phyloP scores from a whole-genome alignment of 352 stramenopile species.

The Phytophthora pisi region DNA sequence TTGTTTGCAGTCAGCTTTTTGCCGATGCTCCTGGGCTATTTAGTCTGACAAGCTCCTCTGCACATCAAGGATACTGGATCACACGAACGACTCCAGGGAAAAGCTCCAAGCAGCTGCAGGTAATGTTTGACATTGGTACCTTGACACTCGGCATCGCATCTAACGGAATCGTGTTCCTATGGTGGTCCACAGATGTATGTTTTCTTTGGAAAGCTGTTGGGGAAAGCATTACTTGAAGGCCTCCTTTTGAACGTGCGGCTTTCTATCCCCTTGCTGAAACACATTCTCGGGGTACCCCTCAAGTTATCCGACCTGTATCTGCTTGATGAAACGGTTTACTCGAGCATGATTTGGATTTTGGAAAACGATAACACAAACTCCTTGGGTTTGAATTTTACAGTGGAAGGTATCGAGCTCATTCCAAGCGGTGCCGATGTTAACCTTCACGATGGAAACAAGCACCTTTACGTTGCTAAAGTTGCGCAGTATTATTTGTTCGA shows the following conservation, averaged over 20 bases:
- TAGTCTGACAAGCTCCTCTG: slow-evolving; percentile 42
- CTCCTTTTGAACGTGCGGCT: slow-evolving; percentile 73
- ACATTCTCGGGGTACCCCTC: slow-evolving; percentile 66
- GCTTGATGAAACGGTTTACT: slow-evolving; percentile 75
- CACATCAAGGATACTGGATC: slow-evolving; percentile 73
- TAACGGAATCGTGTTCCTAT: slow-evolving; percentile 4
- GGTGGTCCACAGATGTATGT: slow-evolving; percentile 65
- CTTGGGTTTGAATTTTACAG: slow-evolving; percentile 67
- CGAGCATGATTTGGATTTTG: slow-evolving; percentile 70
- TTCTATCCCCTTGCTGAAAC: slow-evolving; percentile 69
- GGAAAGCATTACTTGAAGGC: slow-evolving; percentile 75
- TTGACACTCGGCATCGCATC: neutral
- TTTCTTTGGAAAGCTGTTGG: slow-evolving; percentile 76
- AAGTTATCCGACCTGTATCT: slow-evolving; percentile 66
- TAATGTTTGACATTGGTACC: slow-evolving; percentile 14
- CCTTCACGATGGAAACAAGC: slow-evolving; percentile 96
- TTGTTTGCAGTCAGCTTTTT: slow-evolving; percentile 77
- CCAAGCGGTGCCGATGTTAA: slow-evolving; percentile 53
- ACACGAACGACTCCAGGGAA: slow-evolving; percentile 36
- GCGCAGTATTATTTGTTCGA: slow-evolving; percentile 96
- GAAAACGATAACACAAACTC: slow-evolving; percentile 56
- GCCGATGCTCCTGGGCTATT: slow-evolving; percentile 58
- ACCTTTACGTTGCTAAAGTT: slow-evolving; percentile 91
- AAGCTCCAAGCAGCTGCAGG: slow-evolving; percentile 46
- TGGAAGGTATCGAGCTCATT: slow-evolving; percentile 68